Base-by-base conservation (phyloP, 1,139 yeast species). In the Taiozyma sp. region DNA sequence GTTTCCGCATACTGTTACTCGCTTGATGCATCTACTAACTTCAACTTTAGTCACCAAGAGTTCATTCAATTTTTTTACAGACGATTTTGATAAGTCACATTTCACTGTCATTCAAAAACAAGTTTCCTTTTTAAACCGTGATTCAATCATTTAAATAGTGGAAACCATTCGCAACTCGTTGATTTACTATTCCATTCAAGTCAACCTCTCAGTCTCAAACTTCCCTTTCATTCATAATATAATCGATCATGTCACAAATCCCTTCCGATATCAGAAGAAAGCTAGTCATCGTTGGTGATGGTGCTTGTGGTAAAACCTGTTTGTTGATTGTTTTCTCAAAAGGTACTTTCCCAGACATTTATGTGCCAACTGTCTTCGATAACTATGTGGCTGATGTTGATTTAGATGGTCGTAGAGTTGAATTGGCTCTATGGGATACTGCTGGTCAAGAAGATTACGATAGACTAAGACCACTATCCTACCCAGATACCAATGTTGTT, bases 361-460 rank as follows among this genome's bases (percentile, higher is more conserved):
- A 91, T 69, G 96, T 90, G 48, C 97, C 97, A 63, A 91, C 97
- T 30, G 97, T 91, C 54, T 91, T 91, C 67, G 97, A 91, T 70
- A 90, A 90, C 76, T 90, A 91, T 71, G 96, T 89, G 62, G 93
- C 96, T 46, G 96, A 89, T 67, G 96, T 91, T 52, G 96, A 87
- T 69, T 96, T 91, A 56, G 92, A 91, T 65, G 97, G 97, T 51
- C 86, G 96, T 76, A 88, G 88, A 71, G 96, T 90, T 54, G 96
- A 89, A 70, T 79, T 91, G 73, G 96, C 97, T 27, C 79, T 91
- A 60, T 91, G 97, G 97, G 97, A 91, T 88, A 91, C 97, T 63
- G 97, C 97, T 52, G 97, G 97, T 57, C 97, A 91, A 79, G 97
- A 91, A 77, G 97, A 91, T 75, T 91, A 90, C 72, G 96, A 90